phyloP scores from a whole-genome alignment of 352 stramenopile species.

The Phytophthora aleatoria region DNA sequence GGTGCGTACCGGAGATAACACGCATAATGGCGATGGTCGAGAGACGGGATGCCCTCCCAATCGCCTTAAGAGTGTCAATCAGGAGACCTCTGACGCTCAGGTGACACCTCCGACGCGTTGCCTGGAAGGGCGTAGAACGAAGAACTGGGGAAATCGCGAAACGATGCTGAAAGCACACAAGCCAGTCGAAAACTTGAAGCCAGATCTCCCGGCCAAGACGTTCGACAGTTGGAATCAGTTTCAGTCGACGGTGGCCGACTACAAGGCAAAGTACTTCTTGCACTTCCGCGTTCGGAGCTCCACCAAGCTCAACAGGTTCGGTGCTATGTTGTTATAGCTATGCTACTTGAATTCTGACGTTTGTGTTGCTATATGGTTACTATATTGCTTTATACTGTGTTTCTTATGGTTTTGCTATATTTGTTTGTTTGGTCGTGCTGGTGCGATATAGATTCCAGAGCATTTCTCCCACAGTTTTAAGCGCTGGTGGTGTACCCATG shows the following conservation, averaged over 20 bases:
- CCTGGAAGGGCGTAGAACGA: neutral
- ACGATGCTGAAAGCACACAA: neutral
- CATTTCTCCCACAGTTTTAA: neutral
- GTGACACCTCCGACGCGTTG: too few species aligned
- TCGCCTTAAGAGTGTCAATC: too few species aligned
- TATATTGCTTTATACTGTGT: too few species aligned
- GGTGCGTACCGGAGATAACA: too few species aligned
- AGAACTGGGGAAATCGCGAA: neutral
- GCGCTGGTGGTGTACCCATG: neutral
- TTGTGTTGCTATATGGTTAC: neutral
- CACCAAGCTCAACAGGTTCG: neutral
- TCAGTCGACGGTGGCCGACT: neutral
- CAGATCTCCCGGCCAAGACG: neutral
- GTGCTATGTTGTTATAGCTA: neutral
- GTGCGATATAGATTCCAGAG: neutral
- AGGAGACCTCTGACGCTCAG: too few species aligned
- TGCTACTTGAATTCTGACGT: neutral
- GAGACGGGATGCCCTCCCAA: too few species aligned
- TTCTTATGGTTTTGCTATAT: too few species aligned
- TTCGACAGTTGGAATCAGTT: neutral
- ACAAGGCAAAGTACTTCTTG: neutral
- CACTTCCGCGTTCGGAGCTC: neutral
- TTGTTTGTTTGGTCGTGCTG: too few species aligned
- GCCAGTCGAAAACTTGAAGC: neutral
- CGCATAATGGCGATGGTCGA: too few species aligned